phyloP scores from a whole-genome alignment of 2,329 filamentous ascomycete genomes.

The Keithomyces neogunnii region DNA sequence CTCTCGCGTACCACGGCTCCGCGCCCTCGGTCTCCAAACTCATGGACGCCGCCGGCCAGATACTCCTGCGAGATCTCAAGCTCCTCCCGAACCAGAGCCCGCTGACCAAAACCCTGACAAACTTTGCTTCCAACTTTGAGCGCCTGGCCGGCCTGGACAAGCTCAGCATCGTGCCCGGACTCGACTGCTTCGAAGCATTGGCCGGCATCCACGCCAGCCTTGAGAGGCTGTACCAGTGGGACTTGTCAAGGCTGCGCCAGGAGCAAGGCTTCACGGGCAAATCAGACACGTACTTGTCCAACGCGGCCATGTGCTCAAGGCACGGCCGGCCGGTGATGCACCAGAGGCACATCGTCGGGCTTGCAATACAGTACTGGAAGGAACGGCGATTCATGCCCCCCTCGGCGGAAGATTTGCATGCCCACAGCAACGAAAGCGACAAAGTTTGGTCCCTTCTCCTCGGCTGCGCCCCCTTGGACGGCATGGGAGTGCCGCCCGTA shows the following conservation, averaged over 20 bases:
- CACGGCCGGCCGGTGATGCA: conserved; percentile 68
- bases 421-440: conserved; percentile 30
- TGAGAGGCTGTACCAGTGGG: conserved; percentile 61
- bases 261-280: conserved; percentile 36
- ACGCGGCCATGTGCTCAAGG: conserved; percentile 57
- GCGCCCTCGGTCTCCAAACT: conserved; percentile 50
- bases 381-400: conserved; percentile 42
- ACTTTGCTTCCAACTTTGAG: conserved; percentile 64
- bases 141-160: conserved; percentile 61
- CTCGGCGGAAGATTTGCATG: conserved; percentile 25
- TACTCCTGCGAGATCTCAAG: conserved; percentile 57
- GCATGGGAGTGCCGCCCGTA: conserved; percentile 47
- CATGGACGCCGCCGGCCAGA: conserved; percentile 52
- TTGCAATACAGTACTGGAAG: conserved; percentile 73
- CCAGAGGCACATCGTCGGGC: conserved; percentile 54
- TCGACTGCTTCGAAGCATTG: conserved; percentile 72
- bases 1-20: conserved; percentile 54
- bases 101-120: conserved; percentile 61
- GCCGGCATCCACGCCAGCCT: conserved; percentile 65
- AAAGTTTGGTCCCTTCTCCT: conserved; percentile 60
- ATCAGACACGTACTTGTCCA: conserved; percentile 39
- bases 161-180: conserved; percentile 56
- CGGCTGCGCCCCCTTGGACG: conserved; percentile 47
- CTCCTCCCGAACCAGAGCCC: conserved; percentile 51
- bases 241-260: conserved; percentile 49